Evolutionary conservation across 169 alveolate species (phyloP), one percentile per base, ranked within the genome.

Genomic region (Plasmodium gallinaceum): DNA sequence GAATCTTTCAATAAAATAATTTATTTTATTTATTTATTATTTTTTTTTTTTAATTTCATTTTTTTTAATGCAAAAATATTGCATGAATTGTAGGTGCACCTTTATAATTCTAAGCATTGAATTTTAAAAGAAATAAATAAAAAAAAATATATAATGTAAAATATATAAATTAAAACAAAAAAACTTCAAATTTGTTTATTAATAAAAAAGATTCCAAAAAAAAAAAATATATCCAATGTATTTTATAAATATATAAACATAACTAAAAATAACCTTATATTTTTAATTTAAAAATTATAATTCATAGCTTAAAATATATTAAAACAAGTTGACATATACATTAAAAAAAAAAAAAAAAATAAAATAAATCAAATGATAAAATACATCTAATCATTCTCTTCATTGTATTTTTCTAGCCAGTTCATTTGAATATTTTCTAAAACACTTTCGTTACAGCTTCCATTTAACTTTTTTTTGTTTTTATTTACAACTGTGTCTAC

Each of bases 351-450:
- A 32, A 1, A 32, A 4, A 32, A 32, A 32, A 32, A 2, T 4
- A 32, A 32, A 32, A n/a, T n/a, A n/a, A n/a, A n/a, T n/a, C n/a
- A n/a, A n/a, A n/a, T n/a, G n/a, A n/a, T n/a, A n/a, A 12, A 48
- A 12, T 48, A 48, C 12, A 0, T 16, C n/a, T 78, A 78, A 65
- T 16, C 37, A 78, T 52, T 51, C 43, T 78, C 90, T 43, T 78
- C 80, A 65, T 78, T 78, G 16, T 78, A 78, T 66, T 58, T 78
- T 24, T 78, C 90, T 60, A 92, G 62, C 95, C 95, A 92, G 16
- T 88, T 73, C 95, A 92, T 92, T 58, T 92, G 95, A 43, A 92
- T 92, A 75, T 71, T 71, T 60, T 92, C 95, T 39, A 92, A 91
- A 65, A 51, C 90, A 12, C 92, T 74, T 75, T 92, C 95, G 26